Base-by-base conservation (phyloP, 768 basidiomycete species). In the Termitomyces sp. region DNA sequence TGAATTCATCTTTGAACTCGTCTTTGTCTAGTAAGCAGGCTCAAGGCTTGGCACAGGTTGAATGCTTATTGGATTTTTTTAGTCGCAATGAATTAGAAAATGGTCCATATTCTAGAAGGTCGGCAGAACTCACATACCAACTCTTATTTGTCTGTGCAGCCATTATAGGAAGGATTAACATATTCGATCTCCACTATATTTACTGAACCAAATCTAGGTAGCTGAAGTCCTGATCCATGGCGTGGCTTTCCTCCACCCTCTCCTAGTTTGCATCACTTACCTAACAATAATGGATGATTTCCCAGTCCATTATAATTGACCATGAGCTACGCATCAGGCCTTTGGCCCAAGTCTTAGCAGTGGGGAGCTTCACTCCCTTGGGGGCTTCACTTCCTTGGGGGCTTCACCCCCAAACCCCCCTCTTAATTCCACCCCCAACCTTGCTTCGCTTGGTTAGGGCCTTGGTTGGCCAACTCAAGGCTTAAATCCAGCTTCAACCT, bases 101-200 rank as follows among this genome's bases (percentile, higher is more conserved):
- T 15, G 74, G 75, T 4, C 77, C 84, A 44, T 94, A 83, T 65
- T 61, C 68, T 0, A 69, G 75, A 4, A 80, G 81, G 49, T 88
- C 89, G 0, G 81, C 88, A 3, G 91, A 94, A 70, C 80, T 88
- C 48, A 88, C 88, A 18, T 92, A 85, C 81, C 90, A 92, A 63
- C 76, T 86, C 18, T 66, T 84, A 57, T 70, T 85, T 51, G 81
- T 84, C 9, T 72, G 77, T 41, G 70, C 70, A 29, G 73, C 74
- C 12, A 85, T 92, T 36, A 71, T 91, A 33, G 89, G 91, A 68
- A 58, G 86, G 74, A 33, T 28, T 9, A 7, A 12, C 26, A 22
- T 41, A 33, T 24, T 26, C 36, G 18, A 55, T 54, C 15, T 62
- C 44, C 24, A 45, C 20, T 22, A 15, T 31, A 8, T 8, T 33